Conservation (phyloP, 2,329 filamentous ascomycete species). For the Cladophialophora carrionii region DNA sequence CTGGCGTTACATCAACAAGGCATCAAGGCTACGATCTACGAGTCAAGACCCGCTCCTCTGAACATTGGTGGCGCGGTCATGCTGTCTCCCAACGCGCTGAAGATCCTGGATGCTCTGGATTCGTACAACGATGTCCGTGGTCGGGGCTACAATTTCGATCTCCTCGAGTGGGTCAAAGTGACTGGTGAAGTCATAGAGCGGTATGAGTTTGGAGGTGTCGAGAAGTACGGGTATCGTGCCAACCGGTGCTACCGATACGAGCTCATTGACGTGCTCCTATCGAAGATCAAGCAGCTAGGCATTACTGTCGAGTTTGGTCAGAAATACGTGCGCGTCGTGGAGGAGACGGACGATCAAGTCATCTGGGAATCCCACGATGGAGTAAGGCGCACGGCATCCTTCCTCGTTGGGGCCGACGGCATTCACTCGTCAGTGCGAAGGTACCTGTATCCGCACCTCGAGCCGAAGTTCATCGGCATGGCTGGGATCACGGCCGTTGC, state of each 20-base stretch:
- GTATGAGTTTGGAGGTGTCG: slow-evolving; percentile 35
- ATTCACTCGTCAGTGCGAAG: slow-evolving; percentile 61
- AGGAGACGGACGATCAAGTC: slow-evolving; percentile 46
- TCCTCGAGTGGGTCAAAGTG: slow-evolving; percentile 53
- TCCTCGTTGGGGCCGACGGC: slow-evolving; percentile 63
- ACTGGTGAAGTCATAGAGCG: slow-evolving; percentile 42
- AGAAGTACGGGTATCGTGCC: slow-evolving; percentile 57
- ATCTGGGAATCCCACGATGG: slow-evolving; percentile 56
- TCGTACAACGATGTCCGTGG: slow-evolving; percentile 53
- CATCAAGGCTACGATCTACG: slow-evolving; percentile 58
- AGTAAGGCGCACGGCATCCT: slow-evolving; percentile 42
- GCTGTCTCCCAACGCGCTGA: slow-evolving; percentile 63
- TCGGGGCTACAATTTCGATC: slow-evolving; percentile 57
- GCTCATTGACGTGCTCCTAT: slow-evolving; percentile 56
- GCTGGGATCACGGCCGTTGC: slow-evolving; percentile 45
- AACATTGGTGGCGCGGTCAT: slow-evolving; percentile 61
- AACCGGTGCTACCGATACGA: slow-evolving; percentile 59
- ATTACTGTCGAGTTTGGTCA: slow-evolving; percentile 54
- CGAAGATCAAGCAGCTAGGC: slow-evolving; percentile 46
- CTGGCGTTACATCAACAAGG: slow-evolving; percentile 57
- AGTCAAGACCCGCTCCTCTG: slow-evolving; percentile 51
- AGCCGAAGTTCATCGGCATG: slow-evolving; percentile 58
- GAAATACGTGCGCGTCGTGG: slow-evolving; percentile 53
- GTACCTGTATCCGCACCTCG: slow-evolving; percentile 55
- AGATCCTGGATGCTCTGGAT: slow-evolving; percentile 56